phyloP scores from a whole-genome alignment of 2,329 filamentous ascomycete species.

The Cladosporium sp. region DNA sequence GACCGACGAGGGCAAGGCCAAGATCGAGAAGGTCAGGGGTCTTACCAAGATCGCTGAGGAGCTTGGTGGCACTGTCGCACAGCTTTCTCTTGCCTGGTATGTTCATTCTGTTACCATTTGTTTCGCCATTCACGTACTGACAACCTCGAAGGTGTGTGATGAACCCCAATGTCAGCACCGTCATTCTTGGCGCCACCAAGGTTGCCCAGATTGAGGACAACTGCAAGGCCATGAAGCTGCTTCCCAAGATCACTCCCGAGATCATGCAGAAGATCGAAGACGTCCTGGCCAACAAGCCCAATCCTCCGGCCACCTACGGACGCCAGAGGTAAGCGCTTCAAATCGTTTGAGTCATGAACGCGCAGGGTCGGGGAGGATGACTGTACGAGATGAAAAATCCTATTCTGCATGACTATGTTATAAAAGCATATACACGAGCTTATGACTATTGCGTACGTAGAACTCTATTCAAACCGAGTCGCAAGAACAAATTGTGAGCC shows the following conservation, averaged over 20 bases:
- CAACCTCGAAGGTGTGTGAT: slow-evolving; percentile 43
- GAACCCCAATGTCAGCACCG: slow-evolving; percentile 60
- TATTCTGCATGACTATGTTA: neutral
- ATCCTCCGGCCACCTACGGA: slow-evolving; percentile 35
- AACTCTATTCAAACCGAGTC: slow-evolving; percentile 19
- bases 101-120: no score
- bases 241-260: slow-evolving; percentile 43
- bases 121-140: neutral
- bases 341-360: neutral
- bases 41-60: slow-evolving; percentile 54
- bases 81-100: slow-evolving; percentile 60
- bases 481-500: slow-evolving; percentile 20
- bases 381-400: neutral
- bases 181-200: slow-evolving; percentile 59
- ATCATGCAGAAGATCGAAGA: slow-evolving; percentile 49
- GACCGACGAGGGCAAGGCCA: slow-evolving; percentile 52
- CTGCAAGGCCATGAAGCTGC: slow-evolving; percentile 48
- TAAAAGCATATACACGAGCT: slow-evolving; percentile 17
- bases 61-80: slow-evolving; percentile 51
- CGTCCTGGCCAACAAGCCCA: slow-evolving; percentile 46
- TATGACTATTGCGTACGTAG: slow-evolving; percentile 8
- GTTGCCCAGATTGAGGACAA: slow-evolving; percentile 52
- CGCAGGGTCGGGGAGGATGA: neutral
- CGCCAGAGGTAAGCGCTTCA: slow-evolving; percentile 37
- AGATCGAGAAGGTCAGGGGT: slow-evolving; percentile 61